Evolutionary conservation across 352 stramenopile genomes (phyloP).

Genomic region (Phytophthora foliorum): DNA sequence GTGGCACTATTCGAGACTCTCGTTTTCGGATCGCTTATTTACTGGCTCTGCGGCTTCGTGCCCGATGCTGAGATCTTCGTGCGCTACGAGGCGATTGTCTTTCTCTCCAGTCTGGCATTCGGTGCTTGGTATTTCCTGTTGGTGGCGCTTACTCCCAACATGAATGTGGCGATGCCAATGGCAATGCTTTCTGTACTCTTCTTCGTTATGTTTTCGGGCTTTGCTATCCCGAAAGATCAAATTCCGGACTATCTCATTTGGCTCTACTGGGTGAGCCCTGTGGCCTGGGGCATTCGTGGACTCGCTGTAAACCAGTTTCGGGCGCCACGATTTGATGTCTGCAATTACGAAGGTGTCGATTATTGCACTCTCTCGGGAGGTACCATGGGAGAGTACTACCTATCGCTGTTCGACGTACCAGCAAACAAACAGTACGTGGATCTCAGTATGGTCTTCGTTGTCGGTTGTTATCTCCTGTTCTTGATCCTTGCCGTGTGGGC

Average conservation of each 20-base stretch:
- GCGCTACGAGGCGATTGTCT: conserved; percentile 49
- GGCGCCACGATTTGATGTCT: conserved; percentile 45
- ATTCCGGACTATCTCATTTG: conserved; percentile 59
- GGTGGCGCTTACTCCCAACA: conserved; percentile 44
- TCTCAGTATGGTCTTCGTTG: conserved; percentile 49
- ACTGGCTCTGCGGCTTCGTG: conserved; percentile 80
- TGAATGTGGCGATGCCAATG: conserved; percentile 54
- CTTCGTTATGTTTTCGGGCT: conserved; percentile 61
- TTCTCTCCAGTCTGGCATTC: conserved; percentile 59
- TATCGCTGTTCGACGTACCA: conserved; percentile 48
- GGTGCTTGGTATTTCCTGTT: conserved; percentile 59
- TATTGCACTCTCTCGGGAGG: conserved; percentile 35
- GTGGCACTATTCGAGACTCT: conserved; percentile 68
- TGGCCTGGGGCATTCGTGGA: conserved; percentile 45
- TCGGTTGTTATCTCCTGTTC: conserved; percentile 48
- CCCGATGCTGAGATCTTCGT: conserved; percentile 44
- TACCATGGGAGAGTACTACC: conserved; percentile 54
- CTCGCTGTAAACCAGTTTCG: conserved; percentile 53
- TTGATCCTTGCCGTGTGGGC: conserved; percentile 36
- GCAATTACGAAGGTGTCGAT: conserved; percentile 42
- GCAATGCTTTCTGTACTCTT: conserved; percentile 57
- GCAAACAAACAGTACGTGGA: conserved; percentile 43
- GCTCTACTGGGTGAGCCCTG: conserved; percentile 56
- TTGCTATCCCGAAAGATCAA: conserved; percentile 55
- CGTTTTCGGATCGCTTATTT: conserved; percentile 83